Percentiles rank a stretch among this genome's conserved stretches.
phyloP scores from a whole-genome alignment of 139 green algal genomes.

The Picochlorum sp. region DNA sequence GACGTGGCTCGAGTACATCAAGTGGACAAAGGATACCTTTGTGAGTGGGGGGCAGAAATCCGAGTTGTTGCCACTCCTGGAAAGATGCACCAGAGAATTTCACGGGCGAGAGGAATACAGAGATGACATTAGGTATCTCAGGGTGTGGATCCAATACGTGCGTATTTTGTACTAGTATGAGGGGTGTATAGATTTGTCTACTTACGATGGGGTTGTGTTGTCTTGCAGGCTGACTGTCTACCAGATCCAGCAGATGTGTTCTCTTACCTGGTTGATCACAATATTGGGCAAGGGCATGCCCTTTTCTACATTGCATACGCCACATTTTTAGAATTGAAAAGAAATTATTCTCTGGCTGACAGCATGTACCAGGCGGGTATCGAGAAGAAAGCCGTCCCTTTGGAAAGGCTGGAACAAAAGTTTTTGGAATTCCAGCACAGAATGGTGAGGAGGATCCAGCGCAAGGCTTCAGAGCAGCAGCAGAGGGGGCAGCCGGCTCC shows the following conservation, averaged over 20 bases:
- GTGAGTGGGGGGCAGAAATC: constrained; percentile 51
- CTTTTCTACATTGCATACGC: constrained; percentile 85
- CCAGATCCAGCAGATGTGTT: constrained; percentile 84
- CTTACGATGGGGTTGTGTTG: constrained; percentile 25
- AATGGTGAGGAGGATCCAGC: constrained; percentile 69
- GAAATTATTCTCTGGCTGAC: constrained; percentile 59
- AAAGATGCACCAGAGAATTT: constrained; percentile 70
- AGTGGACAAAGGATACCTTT: constrained; percentile 76
- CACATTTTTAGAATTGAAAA: constrained; percentile 67
- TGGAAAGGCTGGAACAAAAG: constrained; percentile 65
- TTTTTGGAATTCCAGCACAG: constrained; percentile 69
- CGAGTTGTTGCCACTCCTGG: constrained; percentile 73
- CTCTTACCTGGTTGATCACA: constrained; percentile 61
- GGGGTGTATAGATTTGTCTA: background rate
- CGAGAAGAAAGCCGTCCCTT: constrained; percentile 46
- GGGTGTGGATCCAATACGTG: constrained; percentile 88
- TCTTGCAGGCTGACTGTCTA: constrained; percentile 54
- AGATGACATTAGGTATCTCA: constrained; percentile 75
- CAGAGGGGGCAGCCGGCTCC: constrained; percentile 25
- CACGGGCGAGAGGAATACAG: constrained; percentile 51
- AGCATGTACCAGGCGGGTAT: constrained; percentile 68
- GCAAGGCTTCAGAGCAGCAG: constrained; percentile 44
- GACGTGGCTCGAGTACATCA: constrained; percentile 74
- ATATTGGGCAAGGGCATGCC: constrained; percentile 65
- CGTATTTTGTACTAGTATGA: constrained; percentile 8